Base-by-base conservation (phyloP, 116 monocot genomes). In the Papilionanthe hybrid region DNA sequence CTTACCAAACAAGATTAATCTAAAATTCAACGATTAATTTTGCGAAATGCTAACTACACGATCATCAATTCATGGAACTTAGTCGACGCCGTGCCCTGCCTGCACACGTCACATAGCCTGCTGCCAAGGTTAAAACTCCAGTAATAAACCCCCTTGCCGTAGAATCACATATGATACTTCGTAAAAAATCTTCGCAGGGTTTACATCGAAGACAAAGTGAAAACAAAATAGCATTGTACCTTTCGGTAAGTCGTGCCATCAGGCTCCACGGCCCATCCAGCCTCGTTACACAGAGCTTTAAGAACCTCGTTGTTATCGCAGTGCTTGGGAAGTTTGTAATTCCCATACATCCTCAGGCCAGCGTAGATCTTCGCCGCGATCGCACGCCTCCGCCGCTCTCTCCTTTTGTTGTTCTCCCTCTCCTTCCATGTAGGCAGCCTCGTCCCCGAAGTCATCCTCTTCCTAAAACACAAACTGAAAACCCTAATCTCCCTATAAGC, bases 181-280 rank as follows among this genome's bases (percentile, higher is more conserved):
- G 53, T 65, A 25, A 5, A 27, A 25, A 23, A 65, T 65, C 25
- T 65, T 23, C 7, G 25, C 11, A 23, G 25, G 27, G 0, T 25
- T 65, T 23, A n/a, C 22, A 9, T 58, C 17, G 65, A 27, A 27
- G 7, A 65, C 0, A 11, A 65, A 27, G 6, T 23, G 65, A 65
- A 2, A 65, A n/a, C 5, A 65, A 65, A 65, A 4, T 7, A 5
- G 25, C 7, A 65, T 65, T 65, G 65, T 27, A 89, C 89, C 88
- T 92, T 88, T 53, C 90, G 93, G 82, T 93, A 93, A 22, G 93
- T 93, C 73, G 86, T 90, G 77, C 93, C 93, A 82, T 93, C 93
- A 75, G 85, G 83, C 78, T 93, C 90, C 43, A 93, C 93, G 42
- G 43, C 67, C 93, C 93, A 93, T 8, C 93, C 93, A 42, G 90